Evolutionary conservation across 2,329 filamentous ascomycete genomes (phyloP).

Genomic region (Purpureocillium lavendulum): DNA sequence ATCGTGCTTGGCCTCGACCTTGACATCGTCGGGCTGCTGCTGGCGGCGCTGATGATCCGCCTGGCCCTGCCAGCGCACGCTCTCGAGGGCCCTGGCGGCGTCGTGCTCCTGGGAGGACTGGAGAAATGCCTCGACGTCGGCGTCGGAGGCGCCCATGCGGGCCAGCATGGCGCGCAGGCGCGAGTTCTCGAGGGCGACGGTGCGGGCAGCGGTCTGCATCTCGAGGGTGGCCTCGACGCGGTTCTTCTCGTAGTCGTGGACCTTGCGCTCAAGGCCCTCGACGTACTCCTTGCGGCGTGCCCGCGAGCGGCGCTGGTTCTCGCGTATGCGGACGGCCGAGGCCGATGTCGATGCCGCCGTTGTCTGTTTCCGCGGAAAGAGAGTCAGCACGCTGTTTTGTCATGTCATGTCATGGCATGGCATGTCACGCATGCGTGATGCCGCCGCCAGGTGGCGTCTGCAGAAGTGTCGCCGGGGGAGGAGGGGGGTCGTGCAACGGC

Average conservation of each 20-base stretch:
- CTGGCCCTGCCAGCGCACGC: slow-evolving; percentile 2
- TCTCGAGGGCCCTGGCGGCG: slow-evolving; percentile 15
- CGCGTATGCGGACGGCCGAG: slow-evolving; percentile 32
- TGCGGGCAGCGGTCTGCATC: slow-evolving; percentile 44
- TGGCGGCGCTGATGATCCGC: slow-evolving; percentile 1
- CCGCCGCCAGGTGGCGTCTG: too few species aligned
- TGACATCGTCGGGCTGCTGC: slow-evolving; percentile 1
- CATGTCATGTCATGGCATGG: too few species aligned
- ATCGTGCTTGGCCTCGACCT: too few species aligned
- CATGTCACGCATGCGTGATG: too few species aligned
- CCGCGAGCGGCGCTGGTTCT: slow-evolving; percentile 46
- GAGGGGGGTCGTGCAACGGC: too few species aligned
- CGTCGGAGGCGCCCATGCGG: slow-evolving; percentile 26
- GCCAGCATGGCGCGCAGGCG: slow-evolving; percentile 33
- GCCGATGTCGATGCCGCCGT: slow-evolving; percentile 16
- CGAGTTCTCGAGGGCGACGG: slow-evolving; percentile 39
- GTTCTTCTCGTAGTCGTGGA: slow-evolving; percentile 38
- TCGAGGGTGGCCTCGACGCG: slow-evolving; percentile 41
- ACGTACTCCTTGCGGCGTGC: slow-evolving; percentile 42
- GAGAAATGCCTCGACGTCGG: slow-evolving; percentile 31
- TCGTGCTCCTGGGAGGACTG: slow-evolving; percentile 23
- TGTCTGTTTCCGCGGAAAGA: background rate
- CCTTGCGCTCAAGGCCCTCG: slow-evolving; percentile 34
- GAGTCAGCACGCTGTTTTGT: too few species aligned
- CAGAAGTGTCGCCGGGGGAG: too few species aligned